These are phyloP conservation scores for Ustilago esculenta DNA, from an alignment of 1,284 basidiomycete genomes.

Conservation along the genomic window DNA sequence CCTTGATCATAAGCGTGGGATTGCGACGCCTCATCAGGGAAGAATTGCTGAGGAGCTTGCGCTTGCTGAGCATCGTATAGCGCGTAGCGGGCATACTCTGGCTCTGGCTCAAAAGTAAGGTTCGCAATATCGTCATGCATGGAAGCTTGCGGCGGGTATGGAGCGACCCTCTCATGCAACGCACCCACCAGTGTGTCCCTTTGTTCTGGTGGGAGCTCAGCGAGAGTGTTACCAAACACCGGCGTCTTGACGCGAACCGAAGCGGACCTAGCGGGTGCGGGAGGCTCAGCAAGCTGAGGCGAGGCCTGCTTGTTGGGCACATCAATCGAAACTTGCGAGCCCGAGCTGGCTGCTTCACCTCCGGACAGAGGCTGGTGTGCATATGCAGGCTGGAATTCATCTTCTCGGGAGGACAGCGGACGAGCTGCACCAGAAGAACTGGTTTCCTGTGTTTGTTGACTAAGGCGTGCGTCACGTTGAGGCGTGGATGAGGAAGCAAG, in stretches of 20 bases:
- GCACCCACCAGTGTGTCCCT: conserved; percentile 17
- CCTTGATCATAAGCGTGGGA: not conserved
- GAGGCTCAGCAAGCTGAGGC: not conserved
- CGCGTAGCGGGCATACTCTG: not conserved
- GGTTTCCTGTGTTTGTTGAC: conserved; percentile 17
- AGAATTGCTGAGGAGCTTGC: not conserved
- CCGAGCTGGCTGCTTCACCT: conserved; percentile 4
- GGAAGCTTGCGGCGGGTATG: conserved; percentile 1
- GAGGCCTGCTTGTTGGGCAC: conserved; percentile 3
- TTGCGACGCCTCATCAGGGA: not conserved
- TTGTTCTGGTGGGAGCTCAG: conserved; percentile 21
- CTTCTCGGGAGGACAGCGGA: conserved; percentile 2
- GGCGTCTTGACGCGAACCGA: conserved; percentile 33
- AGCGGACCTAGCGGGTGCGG: conserved; percentile 13
- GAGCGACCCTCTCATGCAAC: conserved; percentile 5
- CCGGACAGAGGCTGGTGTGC: conserved; percentile 6
- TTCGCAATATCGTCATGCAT: conserved; percentile 5
- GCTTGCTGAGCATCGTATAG: conserved; percentile 1
- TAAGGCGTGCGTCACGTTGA: conserved; percentile 15
- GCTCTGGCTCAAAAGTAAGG: conserved; percentile 5
- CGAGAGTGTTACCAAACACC: conserved; percentile 24
- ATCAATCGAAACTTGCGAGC: conserved; percentile 22
- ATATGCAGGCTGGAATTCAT: not conserved
- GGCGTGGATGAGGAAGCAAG: conserved; percentile 15
- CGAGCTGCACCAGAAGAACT: conserved; percentile 9